A percentile compares a stretch with the other conserved stretches of the same genome.
phyloP scores from a whole-genome alignment of 73 alveolate genomes.

The Uronychia binucleata region DNA sequence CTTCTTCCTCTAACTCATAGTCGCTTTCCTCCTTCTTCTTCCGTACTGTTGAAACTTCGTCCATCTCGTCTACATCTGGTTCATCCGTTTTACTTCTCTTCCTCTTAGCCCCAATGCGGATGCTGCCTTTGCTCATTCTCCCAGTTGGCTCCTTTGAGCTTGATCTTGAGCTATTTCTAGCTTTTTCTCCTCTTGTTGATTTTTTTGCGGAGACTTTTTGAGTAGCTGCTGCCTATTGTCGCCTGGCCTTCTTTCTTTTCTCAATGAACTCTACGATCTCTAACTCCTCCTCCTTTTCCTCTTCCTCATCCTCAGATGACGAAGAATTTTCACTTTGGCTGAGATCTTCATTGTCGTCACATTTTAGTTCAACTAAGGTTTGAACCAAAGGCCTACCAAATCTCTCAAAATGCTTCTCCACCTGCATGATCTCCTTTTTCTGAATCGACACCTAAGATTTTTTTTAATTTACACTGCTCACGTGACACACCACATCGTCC shows the following conservation, averaged over 20 bases:
- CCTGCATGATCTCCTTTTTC: background rate
- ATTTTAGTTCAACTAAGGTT: background rate
- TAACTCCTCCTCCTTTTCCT: background rate
- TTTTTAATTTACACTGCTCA: too few relatives aligned
- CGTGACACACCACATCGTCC: too few relatives aligned
- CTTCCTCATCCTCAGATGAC: slow-evolving; percentile 11
- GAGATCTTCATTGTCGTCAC: background rate
- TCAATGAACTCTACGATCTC: background rate
- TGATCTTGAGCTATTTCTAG: too few relatives aligned
- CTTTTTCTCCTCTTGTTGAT: background rate
- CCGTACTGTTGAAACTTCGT: background rate
- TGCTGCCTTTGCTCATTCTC: slow-evolving; percentile 5
- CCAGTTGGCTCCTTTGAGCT: background rate
- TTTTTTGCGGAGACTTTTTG: slow-evolving; percentile 1
- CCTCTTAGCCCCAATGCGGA: background rate
- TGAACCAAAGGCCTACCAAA: background rate
- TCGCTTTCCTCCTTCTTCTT: background rate
- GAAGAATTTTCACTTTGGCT: background rate
- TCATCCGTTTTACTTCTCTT: slow-evolving; percentile 3
- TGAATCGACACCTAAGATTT: background rate
- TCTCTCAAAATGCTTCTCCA: too few relatives aligned
- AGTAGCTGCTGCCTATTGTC: background rate
- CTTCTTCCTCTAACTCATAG: background rate
- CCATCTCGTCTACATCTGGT: background rate
- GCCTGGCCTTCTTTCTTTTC: background rate